Conservation (phyloP, 2,329 filamentous ascomycete species). For the Nemania abortiva region DNA sequence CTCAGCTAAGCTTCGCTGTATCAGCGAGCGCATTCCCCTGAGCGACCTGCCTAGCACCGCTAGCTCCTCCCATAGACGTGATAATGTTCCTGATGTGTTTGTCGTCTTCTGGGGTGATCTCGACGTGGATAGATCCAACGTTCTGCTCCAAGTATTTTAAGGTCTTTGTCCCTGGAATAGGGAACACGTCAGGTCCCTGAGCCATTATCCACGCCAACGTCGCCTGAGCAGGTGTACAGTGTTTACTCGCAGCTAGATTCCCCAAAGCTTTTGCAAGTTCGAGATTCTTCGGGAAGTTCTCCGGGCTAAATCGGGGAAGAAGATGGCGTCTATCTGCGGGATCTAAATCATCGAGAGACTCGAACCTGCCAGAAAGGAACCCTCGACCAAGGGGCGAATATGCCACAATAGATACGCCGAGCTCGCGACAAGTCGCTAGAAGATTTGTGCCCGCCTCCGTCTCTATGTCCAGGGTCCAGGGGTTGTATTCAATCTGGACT, state of each 20-base stretch:
- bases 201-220: slow-evolving; percentile 73
- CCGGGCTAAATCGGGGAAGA: slow-evolving; percentile 53
- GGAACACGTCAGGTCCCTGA: slow-evolving; percentile 70
- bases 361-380: slow-evolving; percentile 65
- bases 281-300: slow-evolving; percentile 66
- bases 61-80: slow-evolving; percentile 13
- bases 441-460: slow-evolving; percentile 58
- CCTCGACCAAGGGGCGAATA: slow-evolving; percentile 72
- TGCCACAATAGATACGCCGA: slow-evolving; percentile 68
- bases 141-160: slow-evolving; percentile 63
- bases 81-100: slow-evolving; percentile 7
- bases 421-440: slow-evolving; percentile 67
- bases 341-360: slow-evolving; percentile 60
- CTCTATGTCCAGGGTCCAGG: slow-evolving; percentile 70
- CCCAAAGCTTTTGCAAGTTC: slow-evolving; percentile 60
- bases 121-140: slow-evolving; percentile 6
- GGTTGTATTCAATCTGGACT: slow-evolving; percentile 67
- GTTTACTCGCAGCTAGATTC: slow-evolving; percentile 65
- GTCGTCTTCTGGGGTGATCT: slow-evolving; percentile 11
- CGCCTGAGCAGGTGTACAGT: slow-evolving; percentile 66
- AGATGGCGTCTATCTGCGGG: slow-evolving; percentile 60
- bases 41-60: slow-evolving; percentile 19
- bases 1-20: neutral
- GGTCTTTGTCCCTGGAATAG: slow-evolving; percentile 66
- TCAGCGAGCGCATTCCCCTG: slow-evolving; percentile 19